Conservation (phyloP, 148 eudicot genomes). For the Bassia scoparia region DNA sequence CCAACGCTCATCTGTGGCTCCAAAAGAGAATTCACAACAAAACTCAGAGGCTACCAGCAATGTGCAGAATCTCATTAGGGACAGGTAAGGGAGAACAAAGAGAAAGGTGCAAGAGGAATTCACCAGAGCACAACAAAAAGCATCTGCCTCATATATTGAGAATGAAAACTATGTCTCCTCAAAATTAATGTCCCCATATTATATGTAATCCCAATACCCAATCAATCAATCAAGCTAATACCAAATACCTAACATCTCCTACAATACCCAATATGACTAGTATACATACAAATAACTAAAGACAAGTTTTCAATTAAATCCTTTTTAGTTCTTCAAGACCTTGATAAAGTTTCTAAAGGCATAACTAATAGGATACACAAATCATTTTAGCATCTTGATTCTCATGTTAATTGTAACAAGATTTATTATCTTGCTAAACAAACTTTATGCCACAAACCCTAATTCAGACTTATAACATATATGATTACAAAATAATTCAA, state of each 20-base stretch:
- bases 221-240: no score
- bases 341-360: no score
- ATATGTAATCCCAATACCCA: not conserved
- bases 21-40: not conserved
- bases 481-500: not conserved
- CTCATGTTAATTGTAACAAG: not conserved
- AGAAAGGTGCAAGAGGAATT: not conserved
- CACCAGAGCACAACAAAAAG: not conserved
- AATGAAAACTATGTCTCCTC: not conserved
- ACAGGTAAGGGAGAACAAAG: not conserved
- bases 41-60: no score
- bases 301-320: no score
- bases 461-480: not conserved
- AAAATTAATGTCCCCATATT: not conserved
- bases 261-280: not conserved
- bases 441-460: not conserved
- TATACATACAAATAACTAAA: not conserved
- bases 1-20: not conserved
- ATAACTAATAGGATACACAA: no score
- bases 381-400: no score
- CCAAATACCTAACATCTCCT: no score
- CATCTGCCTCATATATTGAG: not conserved
- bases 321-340: no score
- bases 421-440: not conserved
- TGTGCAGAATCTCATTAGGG: not conserved